Conservation (phyloP, 1,139 yeast species). For the Pneumocystis wakefieldiae region DNA sequence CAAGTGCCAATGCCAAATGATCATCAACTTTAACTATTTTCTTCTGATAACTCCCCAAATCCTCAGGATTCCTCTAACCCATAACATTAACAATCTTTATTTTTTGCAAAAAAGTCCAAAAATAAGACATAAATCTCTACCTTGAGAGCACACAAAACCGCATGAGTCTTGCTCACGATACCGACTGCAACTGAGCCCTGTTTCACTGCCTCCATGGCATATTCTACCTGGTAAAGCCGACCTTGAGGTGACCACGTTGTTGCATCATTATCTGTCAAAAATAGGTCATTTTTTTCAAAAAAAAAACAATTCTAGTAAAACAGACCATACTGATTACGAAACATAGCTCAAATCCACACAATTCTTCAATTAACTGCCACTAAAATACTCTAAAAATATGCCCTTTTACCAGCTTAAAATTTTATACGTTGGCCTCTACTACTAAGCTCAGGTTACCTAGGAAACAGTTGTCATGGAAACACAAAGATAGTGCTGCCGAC, state of each 20-base stretch:
- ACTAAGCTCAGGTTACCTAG: too few relatives aligned
- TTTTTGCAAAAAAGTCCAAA: background rate
- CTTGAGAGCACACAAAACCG: slow-evolving; percentile 82
- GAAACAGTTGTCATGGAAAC: too few relatives aligned
- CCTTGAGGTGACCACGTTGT: slow-evolving; percentile 14
- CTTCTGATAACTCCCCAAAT: slow-evolving; percentile 89
- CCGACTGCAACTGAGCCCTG: slow-evolving; percentile 98
- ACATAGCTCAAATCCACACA: background rate
- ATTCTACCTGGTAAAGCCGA: slow-evolving; percentile 39
- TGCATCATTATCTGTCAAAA: slow-evolving; percentile 8
- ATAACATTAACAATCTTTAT: background rate
- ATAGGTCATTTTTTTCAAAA: background rate
- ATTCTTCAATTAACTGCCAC: background rate
- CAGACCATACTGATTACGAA: background rate
- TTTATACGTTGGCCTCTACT: background rate
- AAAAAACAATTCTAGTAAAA: background rate
- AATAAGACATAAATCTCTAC: slow-evolving; percentile 15
- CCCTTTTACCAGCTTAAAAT: background rate
- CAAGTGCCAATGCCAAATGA: slow-evolving; percentile 87
- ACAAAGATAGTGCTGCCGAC: too few relatives aligned
- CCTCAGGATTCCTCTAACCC: slow-evolving; percentile 71
- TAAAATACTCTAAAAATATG: too few relatives aligned
- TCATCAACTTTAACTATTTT: slow-evolving; percentile 82
- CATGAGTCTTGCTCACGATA: slow-evolving; percentile 67
- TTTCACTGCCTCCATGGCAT: slow-evolving; percentile 92